phyloP scores from a whole-genome alignment of 140 eudicot genomes.

The Bidens hawaiensis region DNA sequence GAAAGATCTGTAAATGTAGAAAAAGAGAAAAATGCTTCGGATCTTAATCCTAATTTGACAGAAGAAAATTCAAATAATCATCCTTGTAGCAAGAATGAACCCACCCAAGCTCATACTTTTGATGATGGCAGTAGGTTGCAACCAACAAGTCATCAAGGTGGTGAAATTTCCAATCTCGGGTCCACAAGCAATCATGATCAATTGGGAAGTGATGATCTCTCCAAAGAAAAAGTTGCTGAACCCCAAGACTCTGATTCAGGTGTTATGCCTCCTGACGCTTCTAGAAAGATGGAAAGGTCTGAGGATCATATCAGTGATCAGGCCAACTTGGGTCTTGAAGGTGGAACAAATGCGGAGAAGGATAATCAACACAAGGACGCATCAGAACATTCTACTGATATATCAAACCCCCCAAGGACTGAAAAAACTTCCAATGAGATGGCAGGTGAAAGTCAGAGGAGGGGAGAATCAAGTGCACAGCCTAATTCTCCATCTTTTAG shows the following conservation, averaged over 20 bases:
- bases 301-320: slow-evolving; percentile 30
- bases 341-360: slow-evolving; percentile 28
- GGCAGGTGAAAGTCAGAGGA: slow-evolving; percentile 38
- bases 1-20: slow-evolving; percentile 25
- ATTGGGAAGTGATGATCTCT: slow-evolving; percentile 8
- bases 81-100: slow-evolving; percentile 23
- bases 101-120: slow-evolving; percentile 20
- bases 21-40: slow-evolving; percentile 32
- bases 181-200: slow-evolving; percentile 18
- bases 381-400: slow-evolving; percentile 26
- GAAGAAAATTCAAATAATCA: slow-evolving; percentile 31
- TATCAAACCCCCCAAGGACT: slow-evolving; percentile 10
- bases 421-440: slow-evolving; percentile 38
- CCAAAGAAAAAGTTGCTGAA: slow-evolving; percentile 30
- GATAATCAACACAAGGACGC: slow-evolving; percentile 26
- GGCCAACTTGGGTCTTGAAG: slow-evolving; percentile 18
- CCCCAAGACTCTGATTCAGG: slow-evolving; percentile 26
- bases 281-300: slow-evolving; percentile 28
- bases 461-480: slow-evolving; percentile 43
- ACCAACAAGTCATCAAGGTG: slow-evolving; percentile 22
- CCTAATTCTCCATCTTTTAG: slow-evolving; percentile 43
- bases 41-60: slow-evolving; percentile 24
- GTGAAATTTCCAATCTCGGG: slow-evolving; percentile 25
- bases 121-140: slow-evolving; percentile 24
- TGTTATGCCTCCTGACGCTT: slow-evolving; percentile 18